Evolutionary conservation across 495 filamentous ascomycete genomes (phyloP).

Genomic region (Aspergillus incahuasiensis): DNA sequence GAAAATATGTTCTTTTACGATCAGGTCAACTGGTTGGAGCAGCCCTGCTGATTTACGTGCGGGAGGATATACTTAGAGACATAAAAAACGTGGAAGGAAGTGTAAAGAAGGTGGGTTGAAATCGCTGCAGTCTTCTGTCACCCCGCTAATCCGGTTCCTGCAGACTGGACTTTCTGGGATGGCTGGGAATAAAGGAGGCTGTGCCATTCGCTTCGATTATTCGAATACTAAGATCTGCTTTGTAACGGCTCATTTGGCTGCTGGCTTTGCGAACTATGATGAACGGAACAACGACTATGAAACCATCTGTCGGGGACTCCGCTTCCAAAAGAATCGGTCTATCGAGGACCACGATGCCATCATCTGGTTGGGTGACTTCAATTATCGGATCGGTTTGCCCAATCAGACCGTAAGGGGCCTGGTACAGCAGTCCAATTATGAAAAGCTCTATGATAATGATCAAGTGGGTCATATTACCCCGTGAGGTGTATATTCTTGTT

Average conservation of each 20-base stretch:
- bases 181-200: constrained; percentile 96
- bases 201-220: constrained; percentile 93
- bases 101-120: constrained; percentile 68
- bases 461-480: constrained; percentile 51
- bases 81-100: constrained; percentile 97
- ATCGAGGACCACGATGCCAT: constrained; percentile 92
- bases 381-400: constrained; percentile 88
- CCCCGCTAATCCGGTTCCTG: constrained; percentile 12
- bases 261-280: constrained; percentile 95
- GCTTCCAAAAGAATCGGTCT: constrained; percentile 82
- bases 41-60: constrained; percentile 86
- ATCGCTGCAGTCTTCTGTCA: neutral
- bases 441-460: constrained; percentile 85
- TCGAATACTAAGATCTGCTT: constrained; percentile 93
- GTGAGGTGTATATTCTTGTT: neutral
- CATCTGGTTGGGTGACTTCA: constrained; percentile 99
- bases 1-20: constrained; percentile 83
- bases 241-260: constrained; percentile 93
- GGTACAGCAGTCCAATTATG: constrained; percentile 63
- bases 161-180: constrained; percentile 93
- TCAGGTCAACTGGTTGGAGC: constrained; percentile 95
- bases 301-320: constrained; percentile 80
- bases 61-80: constrained; percentile 63
- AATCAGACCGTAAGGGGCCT: constrained; percentile 75
- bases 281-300: constrained; percentile 90